Evolutionary conservation across 2,329 filamentous ascomycete species (phyloP).

Genomic region (Nothopassalora personata): DNA sequence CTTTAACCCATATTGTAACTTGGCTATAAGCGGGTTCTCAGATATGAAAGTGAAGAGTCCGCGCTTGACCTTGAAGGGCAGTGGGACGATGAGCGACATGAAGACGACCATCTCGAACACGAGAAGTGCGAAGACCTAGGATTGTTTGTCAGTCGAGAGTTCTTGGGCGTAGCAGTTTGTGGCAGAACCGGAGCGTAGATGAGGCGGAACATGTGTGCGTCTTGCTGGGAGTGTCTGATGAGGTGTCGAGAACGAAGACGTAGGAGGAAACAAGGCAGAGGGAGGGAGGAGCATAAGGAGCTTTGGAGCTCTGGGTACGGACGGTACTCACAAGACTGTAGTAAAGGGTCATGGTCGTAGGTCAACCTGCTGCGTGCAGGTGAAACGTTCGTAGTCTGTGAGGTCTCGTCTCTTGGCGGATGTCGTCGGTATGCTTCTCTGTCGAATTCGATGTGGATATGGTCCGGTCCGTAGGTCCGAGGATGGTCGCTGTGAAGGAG

Average conservation of each 20-base stretch:
- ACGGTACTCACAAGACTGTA: slow-evolving; percentile 57
- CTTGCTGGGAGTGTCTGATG: neutral
- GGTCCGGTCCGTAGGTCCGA: neutral
- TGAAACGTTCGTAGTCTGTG: neutral
- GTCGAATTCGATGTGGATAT: neutral
- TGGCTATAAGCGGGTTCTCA: slow-evolving; percentile 76
- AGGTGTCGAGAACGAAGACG: neutral
- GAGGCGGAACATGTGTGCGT: slow-evolving; percentile 31
- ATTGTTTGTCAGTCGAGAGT: slow-evolving; percentile 15
- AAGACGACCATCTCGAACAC: slow-evolving; percentile 80
- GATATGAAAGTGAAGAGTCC: slow-evolving; percentile 96
- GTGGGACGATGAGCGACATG: slow-evolving; percentile 73
- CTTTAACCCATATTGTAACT: slow-evolving; percentile 95
- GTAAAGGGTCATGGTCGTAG: slow-evolving; percentile 60
- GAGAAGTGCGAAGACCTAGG: slow-evolving; percentile 74
- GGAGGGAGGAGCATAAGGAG: neutral
- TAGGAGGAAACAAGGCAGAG: slow-evolving; percentile 4
- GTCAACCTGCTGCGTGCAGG: slow-evolving; percentile 10
- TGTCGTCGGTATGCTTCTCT: slow-evolving; percentile 3
- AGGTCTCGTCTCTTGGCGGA: neutral
- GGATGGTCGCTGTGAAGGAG: neutral
- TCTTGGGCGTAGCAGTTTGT: neutral
- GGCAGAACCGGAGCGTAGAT: slow-evolving; percentile 34
- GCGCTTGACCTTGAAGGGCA: slow-evolving; percentile 80
- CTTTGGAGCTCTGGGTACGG: slow-evolving; percentile 3